These are phyloP conservation scores for Penicillium sp. DNA, from an alignment of 2,329 filamentous ascomycete genomes.

Conservation along the genomic window DNA sequence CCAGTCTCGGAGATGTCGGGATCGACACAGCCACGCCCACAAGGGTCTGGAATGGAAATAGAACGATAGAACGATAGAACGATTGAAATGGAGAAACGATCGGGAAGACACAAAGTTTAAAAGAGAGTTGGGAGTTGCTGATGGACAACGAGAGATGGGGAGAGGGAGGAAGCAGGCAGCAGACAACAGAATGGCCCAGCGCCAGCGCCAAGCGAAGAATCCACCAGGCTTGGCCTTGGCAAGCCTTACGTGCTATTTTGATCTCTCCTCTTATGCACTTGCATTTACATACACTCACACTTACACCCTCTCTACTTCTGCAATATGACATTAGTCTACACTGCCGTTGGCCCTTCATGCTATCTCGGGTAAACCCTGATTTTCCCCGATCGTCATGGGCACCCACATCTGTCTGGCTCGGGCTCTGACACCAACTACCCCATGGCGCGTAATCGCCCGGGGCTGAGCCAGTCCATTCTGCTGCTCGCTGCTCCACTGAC, in stretches of 20 bases:
- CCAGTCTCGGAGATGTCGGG: constrained; percentile 7
- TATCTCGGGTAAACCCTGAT: no score
- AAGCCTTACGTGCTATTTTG: constrained; percentile 1
- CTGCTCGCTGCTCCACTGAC: neutral
- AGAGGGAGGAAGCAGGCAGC: neutral
- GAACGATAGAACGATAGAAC: neutral
- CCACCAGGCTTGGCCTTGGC: constrained; percentile 3
- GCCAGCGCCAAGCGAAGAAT: constrained; percentile 1
- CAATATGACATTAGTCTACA: no score
- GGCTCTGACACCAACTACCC: neutral
- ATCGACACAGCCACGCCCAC: constrained; percentile 4
- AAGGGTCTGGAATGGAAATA: neutral
- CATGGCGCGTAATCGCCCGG: neutral
- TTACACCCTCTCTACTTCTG: neutral
- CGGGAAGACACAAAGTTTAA: no score
- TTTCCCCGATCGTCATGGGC: neutral
- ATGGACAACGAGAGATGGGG: constrained; percentile 5
- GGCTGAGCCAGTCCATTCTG: constrained; percentile 1
- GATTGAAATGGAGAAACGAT: neutral
- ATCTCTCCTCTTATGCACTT: no score
- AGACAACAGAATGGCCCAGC: neutral
- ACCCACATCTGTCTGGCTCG: neutral
- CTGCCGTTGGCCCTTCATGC: no score
- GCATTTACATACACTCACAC: no score
- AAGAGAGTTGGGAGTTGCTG: neutral